Evolutionary conservation across 805 yeast genomes (phyloP).

Genomic region (Isabelozyma rhagii): DNA sequence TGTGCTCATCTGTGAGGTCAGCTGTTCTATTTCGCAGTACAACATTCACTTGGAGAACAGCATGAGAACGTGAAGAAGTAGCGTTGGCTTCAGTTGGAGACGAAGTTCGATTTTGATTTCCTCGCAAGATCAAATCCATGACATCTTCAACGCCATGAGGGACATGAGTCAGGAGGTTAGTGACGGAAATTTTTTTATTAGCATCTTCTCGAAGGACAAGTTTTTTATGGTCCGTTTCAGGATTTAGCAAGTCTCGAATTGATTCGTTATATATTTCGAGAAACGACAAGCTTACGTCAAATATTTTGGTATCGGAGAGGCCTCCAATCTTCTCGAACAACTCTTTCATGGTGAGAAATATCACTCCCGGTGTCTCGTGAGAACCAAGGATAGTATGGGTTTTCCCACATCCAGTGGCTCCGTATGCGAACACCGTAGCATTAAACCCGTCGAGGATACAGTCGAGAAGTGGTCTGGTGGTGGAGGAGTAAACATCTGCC

Average conservation of each 20-base stretch:
- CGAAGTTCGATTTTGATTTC: conserved; percentile 73
- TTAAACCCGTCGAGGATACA: conserved; percentile 81
- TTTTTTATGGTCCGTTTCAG: conserved; percentile 44
- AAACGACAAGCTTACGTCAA: conserved; percentile 68
- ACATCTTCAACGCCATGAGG: conserved; percentile 68
- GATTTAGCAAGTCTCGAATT: conserved; percentile 72
- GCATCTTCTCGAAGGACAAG: conserved; percentile 71
- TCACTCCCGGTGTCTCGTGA: conserved; percentile 70
- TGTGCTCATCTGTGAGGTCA: conserved; percentile 63
- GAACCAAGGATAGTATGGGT: conserved; percentile 87
- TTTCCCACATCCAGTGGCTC: conserved; percentile 98
- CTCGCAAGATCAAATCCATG: conserved; percentile 70
- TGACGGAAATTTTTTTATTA: conserved; percentile 60
- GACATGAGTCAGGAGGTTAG: conserved; percentile 62
- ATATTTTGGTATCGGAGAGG: conserved; percentile 48
- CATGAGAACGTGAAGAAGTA: conserved; percentile 89
- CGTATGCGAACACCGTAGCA: conserved; percentile 92
- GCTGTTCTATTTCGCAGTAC: conserved; percentile 57
- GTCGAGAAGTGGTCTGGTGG: conserved; percentile 71
- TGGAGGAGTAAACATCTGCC: conserved; percentile 59
- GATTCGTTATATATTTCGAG: conserved; percentile 91
- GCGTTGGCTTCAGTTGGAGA: conserved; percentile 91
- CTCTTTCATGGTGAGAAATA: conserved; percentile 74
- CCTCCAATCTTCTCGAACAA: conserved; percentile 61
- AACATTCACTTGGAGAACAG: conserved; percentile 81